A percentile compares a stretch with the other conserved stretches of the same genome.
Evolutionary conservation across 2,329 filamentous ascomycete species (phyloP).

Genomic region (Botrytis paeoniae): DNA sequence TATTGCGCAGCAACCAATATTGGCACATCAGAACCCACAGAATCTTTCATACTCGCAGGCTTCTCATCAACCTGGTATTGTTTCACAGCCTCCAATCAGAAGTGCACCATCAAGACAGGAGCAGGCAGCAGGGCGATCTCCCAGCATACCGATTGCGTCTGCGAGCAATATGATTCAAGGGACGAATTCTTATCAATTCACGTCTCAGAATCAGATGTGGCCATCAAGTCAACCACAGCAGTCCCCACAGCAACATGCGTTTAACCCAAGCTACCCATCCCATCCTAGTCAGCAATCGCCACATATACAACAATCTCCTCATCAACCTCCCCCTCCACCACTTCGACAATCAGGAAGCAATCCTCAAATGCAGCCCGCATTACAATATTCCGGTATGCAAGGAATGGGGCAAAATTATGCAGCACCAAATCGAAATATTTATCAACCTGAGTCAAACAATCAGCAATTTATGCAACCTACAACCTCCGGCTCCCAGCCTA

Average conservation of each 20-base stretch:
- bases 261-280: slow-evolving; percentile 15
- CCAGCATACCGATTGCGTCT: slow-evolving; percentile 55
- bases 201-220: slow-evolving; percentile 61
- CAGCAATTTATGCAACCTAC: slow-evolving; percentile 67
- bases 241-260: slow-evolving; percentile 51
- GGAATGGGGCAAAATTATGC: slow-evolving; percentile 58
- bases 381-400: slow-evolving; percentile 64
- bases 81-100: slow-evolving; percentile 71
- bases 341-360: slow-evolving; percentile 54
- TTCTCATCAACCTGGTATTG: slow-evolving; percentile 67
- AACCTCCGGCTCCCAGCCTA: slow-evolving; percentile 40
- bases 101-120: slow-evolving; percentile 60
- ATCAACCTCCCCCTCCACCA: slow-evolving; percentile 54
- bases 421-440: slow-evolving; percentile 53
- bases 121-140: slow-evolving; percentile 61
- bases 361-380: slow-evolving; percentile 54
- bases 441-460: slow-evolving; percentile 60
- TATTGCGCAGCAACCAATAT: slow-evolving; percentile 52
- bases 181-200: slow-evolving; percentile 56
- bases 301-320: slow-evolving; percentile 61
- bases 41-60: slow-evolving; percentile 65
- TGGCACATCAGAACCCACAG: slow-evolving; percentile 43
- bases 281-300: slow-evolving; percentile 29
- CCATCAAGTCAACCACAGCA: slow-evolving; percentile 60
- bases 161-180: slow-evolving; percentile 51